A percentile compares a stretch with the other conserved stretches of the same genome.
phyloP scores from a whole-genome alignment of 2,329 filamentous ascomycete genomes.

The Ophiostoma novo-ulmi region DNA sequence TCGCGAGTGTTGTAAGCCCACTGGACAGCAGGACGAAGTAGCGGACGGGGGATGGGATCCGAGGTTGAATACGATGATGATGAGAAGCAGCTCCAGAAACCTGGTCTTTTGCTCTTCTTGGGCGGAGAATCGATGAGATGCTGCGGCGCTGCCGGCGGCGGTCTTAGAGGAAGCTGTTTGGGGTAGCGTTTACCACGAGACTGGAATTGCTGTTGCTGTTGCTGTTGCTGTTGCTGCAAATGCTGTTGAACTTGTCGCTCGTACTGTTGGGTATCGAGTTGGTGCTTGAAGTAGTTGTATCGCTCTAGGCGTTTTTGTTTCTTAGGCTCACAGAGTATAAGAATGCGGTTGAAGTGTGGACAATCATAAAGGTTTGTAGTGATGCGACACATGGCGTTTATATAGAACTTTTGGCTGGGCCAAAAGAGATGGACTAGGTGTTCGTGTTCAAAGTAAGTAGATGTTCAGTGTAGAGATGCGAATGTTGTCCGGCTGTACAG shows the following conservation, averaged over 20 bases:
- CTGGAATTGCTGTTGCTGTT: not conserved
- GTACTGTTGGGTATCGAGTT: not conserved
- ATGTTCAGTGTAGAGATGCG: not conserved
- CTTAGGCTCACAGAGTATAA: constrained; percentile 7
- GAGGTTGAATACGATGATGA: not conserved
- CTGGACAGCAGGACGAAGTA: not conserved
- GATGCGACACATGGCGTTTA: constrained; percentile 2
- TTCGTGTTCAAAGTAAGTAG: not conserved
- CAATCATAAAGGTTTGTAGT: not conserved
- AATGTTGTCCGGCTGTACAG: not conserved
- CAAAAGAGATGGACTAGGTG: not conserved
- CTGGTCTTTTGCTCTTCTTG: not conserved
- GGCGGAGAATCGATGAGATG: not conserved
- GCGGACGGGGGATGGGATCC: not conserved
- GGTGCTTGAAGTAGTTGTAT: not conserved
- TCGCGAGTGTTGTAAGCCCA: not conserved
- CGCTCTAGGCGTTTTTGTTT: not conserved
- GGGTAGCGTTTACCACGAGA: not conserved
- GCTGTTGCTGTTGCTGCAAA: not conserved
- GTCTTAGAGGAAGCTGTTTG: not conserved
- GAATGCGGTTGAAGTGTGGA: constrained; percentile 9
- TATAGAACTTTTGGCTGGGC: not conserved
- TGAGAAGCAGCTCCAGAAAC: not conserved
- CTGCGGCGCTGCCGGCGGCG: not conserved
- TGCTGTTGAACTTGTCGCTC: not conserved